Conservation (phyloP, 192 early-diverging fungal species). For the Umbelopsis ramanniana region DNA sequence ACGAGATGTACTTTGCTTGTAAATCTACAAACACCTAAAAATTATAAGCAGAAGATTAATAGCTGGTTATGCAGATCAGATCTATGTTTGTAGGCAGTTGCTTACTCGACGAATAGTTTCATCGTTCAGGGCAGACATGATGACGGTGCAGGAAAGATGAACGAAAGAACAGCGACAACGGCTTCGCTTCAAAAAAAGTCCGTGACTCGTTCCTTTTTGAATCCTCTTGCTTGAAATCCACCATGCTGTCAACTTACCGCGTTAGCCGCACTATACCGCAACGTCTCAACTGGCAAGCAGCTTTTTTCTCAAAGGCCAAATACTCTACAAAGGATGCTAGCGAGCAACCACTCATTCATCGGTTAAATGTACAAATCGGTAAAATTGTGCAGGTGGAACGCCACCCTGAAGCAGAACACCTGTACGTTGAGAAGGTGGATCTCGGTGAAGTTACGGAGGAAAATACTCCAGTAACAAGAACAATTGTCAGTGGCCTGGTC, state of each 20-base stretch:
- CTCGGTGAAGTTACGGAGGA: slow-evolving; percentile 56
- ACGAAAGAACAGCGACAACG: not conserved
- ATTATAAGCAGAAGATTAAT: not conserved
- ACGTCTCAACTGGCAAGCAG: too few species aligned
- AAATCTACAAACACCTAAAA: slow-evolving; percentile 63
- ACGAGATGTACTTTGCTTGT: slow-evolving; percentile 66
- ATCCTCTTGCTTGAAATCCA: not conserved
- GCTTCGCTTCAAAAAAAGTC: not conserved
- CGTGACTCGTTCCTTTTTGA: slow-evolving; percentile 2
- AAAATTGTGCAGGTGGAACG: slow-evolving; percentile 54
- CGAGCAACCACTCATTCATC: slow-evolving; percentile 35
- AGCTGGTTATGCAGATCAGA: not conserved
- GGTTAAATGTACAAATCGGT: slow-evolving; percentile 65
- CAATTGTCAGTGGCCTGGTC: slow-evolving; percentile 69
- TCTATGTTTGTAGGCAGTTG: not conserved
- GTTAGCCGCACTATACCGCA: not conserved
- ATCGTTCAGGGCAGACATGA: slow-evolving; percentile 27
- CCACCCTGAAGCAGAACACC: slow-evolving; percentile 57
- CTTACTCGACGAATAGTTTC: slow-evolving; percentile 31
- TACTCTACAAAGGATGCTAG: not conserved
- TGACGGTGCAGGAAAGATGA: not conserved
- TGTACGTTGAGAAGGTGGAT: slow-evolving; percentile 58
- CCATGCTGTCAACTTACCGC: not conserved
- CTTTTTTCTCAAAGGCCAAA: not conserved
- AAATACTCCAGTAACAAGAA: slow-evolving; percentile 46